Base-by-base conservation (phyloP, 2,329 filamentous ascomycete genomes). In the Fusarium tjaetaba region DNA sequence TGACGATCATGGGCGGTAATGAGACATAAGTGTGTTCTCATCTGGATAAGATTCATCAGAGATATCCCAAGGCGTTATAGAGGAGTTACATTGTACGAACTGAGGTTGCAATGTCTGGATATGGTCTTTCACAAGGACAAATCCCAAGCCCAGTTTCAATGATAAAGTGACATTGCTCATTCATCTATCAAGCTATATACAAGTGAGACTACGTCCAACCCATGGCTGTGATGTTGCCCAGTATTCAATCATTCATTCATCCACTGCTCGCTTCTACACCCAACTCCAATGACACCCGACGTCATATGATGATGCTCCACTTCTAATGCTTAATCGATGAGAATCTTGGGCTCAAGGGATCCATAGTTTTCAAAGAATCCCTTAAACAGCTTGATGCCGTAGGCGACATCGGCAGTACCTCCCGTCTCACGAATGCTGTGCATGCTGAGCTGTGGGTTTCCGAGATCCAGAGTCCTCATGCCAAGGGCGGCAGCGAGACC, bases 361-460 rank as follows among this genome's bases (percentile, higher is more conserved):
- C 93, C 93, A 81, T 95, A 99, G 80, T 93, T 89, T 76, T 92
- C 87, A 81, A 97, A 95, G 84, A 98, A 99, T 76, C 92, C 90
- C 73, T 93, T 91, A 82, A 99, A 98, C 60, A 99, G 82, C 79
- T 92, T 92, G 73, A 97, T 91, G 0, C 94, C 93, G 84, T 96
- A 90, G 76, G 93, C 93, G 2, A 98, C 93, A 84, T 99, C 96
- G 77, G 95, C 90, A 4, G 92, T 91, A 43, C 96, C 96, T 30
- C 94, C 93, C 48, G 94, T 97, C 87, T 98, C 96, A 61, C 96
- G 91, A 79, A 98, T 98, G 80, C 93, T 96, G 84, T 98, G 96
- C 96, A 98, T 98, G 80, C 93, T 95, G 73, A 98, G 86, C 85
- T 98, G 96, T 34, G 96, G 92, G 84, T 98, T 98, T 15, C 96